Evolutionary conservation across 129 eudicot species (phyloP), one percentile per base, ranked within the genome.

Genomic region (Silybum marianum): DNA sequence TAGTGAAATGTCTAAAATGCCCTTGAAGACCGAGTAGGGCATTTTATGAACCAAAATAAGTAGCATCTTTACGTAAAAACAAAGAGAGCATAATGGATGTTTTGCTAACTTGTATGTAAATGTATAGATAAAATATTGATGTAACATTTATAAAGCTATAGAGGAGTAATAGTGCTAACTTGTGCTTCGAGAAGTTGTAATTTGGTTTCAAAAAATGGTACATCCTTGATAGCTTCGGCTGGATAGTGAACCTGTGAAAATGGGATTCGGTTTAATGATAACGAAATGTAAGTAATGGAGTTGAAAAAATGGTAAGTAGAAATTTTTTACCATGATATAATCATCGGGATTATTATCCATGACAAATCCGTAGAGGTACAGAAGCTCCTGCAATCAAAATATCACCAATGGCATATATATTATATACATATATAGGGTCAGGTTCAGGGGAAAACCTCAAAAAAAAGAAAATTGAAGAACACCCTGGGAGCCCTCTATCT

Each of bases 321-420:
- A 77, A 40, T 72, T 22, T 42, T 21, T 81, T 91, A 96, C 99
- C 99, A 96, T 96, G 77, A 96, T 89, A 90, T 91, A 93, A 84
- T 96, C 99, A 89, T 96, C 92, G 26, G 99, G 93, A 80, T 95
- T 96, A 69, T 90, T 80, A 69, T 91, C 85, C 36, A 88, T 78
- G 69, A 96, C 97, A 81, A 96, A 95, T 77, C 98, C 99, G 30
- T 96, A 96, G 4, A 96, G 98, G 88, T 89, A 96, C 23, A 96
- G 88, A 84, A 96, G 90, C 74, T 96, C 99, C 99, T 96, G 95
- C 70, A 85, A 81, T 63, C 80, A 95, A 60, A 75, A 70, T 54
- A 23, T n/a, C 46, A 54, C 65, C 16, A 58, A 46, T 6, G 66
- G 24, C 24, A 58, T 14, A 1, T 18, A 48, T 48, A 46, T 48